Base-by-base conservation (phyloP, 2,329 filamentous ascomycete species). In the Nannizziopsis barbatae region DNA sequence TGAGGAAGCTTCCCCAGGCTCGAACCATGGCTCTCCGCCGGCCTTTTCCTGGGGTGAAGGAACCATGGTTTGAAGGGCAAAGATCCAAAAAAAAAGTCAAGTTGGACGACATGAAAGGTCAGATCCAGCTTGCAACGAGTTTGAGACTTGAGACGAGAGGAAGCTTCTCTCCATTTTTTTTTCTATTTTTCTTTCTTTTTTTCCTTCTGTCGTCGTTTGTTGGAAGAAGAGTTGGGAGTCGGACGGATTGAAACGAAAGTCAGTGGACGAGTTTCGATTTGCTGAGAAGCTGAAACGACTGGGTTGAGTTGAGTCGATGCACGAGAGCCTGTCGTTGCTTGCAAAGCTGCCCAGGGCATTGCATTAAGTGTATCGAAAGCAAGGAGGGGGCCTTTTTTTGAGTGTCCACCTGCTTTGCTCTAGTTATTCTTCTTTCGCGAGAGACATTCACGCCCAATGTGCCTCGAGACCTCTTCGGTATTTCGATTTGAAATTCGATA, bases 301-400 rank as follows among this genome's bases (percentile, higher is more conserved):
- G 36, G 35, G 36, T 36, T 44, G 42, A 44, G 27, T 9, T 42
- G 39, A 17, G 30, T 14, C 38, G 11, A 32, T 20, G 31, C 45
- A 42, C 37, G 45, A 48, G 38, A 17, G 32, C 45, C 38, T 42
- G 45, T 48, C 45, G 36, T 48, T 42, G 38, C 36, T 31, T 6
- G 20, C 22, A 27, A 27, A 27, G 22, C 22, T 27, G 22, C 22
- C 22, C 22, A 27, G 22, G 22, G 22, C 22, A 27, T 27, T 27
- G 22, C 22, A 27, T 27, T 27, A 4, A 27, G 22, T 27, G 22
- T 27, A 27, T 27, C 22, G 35, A 10, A 17, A 37, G 35, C 12
- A 17, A 37, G 35, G 12, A n/a, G 35, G 35, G 15, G 12, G 32
- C 32, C 12, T 17, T 37, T 10, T 9, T 4, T 3, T 37, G 3